A percentile compares a stretch with the other conserved stretches of the same genome.
phyloP scores from a whole-genome alignment of 1,284 basidiomycete species.

The Ceratorhiza oryzae-sativae region DNA sequence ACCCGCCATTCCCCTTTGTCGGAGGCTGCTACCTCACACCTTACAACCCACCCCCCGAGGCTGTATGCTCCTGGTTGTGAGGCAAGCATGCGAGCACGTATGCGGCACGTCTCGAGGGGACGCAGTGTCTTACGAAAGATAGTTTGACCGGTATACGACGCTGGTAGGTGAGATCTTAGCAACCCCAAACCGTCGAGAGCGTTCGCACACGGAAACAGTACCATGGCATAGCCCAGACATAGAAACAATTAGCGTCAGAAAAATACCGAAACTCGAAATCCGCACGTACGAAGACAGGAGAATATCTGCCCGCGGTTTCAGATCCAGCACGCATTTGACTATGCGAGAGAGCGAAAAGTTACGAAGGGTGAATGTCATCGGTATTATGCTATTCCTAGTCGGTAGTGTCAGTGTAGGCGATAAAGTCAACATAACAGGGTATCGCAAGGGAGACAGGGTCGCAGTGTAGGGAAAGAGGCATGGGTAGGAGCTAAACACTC shows the following conservation, averaged over 20 bases:
- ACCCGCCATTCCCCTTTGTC: constrained; percentile 25
- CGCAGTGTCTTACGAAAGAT: constrained; percentile 64
- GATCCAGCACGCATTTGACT: constrained; percentile 36
- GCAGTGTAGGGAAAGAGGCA: constrained; percentile 5
- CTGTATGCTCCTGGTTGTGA: constrained; percentile 69
- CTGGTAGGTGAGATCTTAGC: constrained; percentile 56
- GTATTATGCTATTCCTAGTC: constrained; percentile 62
- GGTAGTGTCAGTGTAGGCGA: constrained; percentile 20
- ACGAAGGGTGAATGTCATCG: constrained; percentile 65
- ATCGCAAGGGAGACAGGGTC: constrained; percentile 6
- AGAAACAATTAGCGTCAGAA: constrained; percentile 1
- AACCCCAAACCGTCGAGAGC: background rate
- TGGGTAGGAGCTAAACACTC: background rate
- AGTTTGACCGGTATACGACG: constrained; percentile 66
- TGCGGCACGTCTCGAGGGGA: constrained; percentile 56
- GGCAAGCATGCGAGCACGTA: constrained; percentile 64
- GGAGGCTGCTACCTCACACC: constrained; percentile 27
- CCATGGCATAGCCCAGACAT: background rate
- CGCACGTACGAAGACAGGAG: constrained; percentile 31
- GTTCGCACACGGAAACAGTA: constrained; percentile 14
- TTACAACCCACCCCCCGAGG: constrained; percentile 62
- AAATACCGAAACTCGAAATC: background rate
- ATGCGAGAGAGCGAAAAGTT: constrained; percentile 68
- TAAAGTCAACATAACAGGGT: background rate
- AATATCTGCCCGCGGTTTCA: constrained; percentile 29